Conservation (phyloP, 257 asterid genomes). For the Osmanthus fragrans region DNA sequence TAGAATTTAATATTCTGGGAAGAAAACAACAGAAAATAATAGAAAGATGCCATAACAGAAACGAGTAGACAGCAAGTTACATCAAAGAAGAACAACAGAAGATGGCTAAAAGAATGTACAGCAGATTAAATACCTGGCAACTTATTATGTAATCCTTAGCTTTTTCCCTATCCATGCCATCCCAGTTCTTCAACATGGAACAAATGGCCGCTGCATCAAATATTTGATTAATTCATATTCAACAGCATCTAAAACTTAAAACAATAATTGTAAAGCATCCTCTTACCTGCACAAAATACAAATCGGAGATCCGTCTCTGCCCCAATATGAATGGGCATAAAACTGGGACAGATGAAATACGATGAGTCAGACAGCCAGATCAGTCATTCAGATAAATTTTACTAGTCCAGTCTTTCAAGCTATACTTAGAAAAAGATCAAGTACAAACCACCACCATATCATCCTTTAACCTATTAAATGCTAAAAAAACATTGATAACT, state of each 20-base stretch:
- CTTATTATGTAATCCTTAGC: slow-evolving; percentile 74
- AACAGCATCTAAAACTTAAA: slow-evolving; percentile 2
- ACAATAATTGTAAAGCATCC: slow-evolving; percentile 13
- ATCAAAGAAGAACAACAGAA: slow-evolving; percentile 5
- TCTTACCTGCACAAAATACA: slow-evolving; percentile 88
- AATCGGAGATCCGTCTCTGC: slow-evolving; percentile 96
- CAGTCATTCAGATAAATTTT: background rate
- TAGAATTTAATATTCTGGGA: slow-evolving; percentile 12
- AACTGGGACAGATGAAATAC: slow-evolving; percentile 46
- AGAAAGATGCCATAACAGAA: slow-evolving; percentile 6
- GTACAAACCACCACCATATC: background rate
- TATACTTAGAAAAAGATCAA: background rate
- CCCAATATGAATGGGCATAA: slow-evolving; percentile 87
- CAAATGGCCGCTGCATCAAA: slow-evolving; percentile 72
- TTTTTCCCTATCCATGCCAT: slow-evolving; percentile 82
- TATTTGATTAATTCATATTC: slow-evolving; percentile 15
- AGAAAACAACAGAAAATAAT: slow-evolving; percentile 1
- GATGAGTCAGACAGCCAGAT: slow-evolving; percentile 23
- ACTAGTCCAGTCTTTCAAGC: slow-evolving; percentile 1
- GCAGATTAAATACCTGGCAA: slow-evolving; percentile 66
- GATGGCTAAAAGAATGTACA: slow-evolving; percentile 5
- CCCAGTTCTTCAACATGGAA: slow-evolving; percentile 79
- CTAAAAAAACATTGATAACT: background rate
- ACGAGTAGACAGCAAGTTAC: background rate
- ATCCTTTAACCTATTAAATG: background rate